phyloP scores from a whole-genome alignment of 441 rosid species.

The Eugenia klotzschiana region DNA sequence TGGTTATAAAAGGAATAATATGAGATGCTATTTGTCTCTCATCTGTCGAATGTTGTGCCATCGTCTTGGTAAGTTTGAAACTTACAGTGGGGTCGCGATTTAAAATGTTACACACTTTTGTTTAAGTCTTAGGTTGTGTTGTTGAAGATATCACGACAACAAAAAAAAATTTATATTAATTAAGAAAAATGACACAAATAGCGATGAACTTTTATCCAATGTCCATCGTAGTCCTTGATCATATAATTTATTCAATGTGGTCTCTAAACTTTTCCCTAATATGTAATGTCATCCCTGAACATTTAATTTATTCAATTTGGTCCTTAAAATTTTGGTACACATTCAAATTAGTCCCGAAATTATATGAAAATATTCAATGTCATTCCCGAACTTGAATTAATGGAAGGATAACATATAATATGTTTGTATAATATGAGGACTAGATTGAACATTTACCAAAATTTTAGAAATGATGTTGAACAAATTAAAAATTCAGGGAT shows the following conservation, averaged over 20 bases:
- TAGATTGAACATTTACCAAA: not conserved
- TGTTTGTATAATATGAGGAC: not conserved
- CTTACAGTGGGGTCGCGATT: not conserved
- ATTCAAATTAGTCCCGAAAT: not conserved
- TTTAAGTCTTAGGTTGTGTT: not conserved
- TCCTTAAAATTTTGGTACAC: not conserved
- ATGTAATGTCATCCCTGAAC: not conserved
- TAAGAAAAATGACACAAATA: not conserved
- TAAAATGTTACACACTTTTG: not conserved
- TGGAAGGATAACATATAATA: not conserved
- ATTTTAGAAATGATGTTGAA: not conserved
- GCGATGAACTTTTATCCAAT: not conserved
- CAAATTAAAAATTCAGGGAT: not conserved
- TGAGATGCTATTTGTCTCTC: not conserved
- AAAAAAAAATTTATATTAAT: too few species aligned
- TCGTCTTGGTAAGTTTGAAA: not conserved
- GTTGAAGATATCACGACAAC: not conserved
- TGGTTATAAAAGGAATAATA: not conserved
- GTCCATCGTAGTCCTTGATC: rapidly evolving
- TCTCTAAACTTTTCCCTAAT: not conserved
- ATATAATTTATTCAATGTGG: not conserved
- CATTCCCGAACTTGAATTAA: not conserved
- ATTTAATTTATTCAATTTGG: not conserved
- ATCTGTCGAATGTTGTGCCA: not conserved
- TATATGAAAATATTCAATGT: too few species aligned